Evolutionary conservation across 1,284 basidiomycete genomes (phyloP).

Genomic region (Termitomyces sp.): DNA sequence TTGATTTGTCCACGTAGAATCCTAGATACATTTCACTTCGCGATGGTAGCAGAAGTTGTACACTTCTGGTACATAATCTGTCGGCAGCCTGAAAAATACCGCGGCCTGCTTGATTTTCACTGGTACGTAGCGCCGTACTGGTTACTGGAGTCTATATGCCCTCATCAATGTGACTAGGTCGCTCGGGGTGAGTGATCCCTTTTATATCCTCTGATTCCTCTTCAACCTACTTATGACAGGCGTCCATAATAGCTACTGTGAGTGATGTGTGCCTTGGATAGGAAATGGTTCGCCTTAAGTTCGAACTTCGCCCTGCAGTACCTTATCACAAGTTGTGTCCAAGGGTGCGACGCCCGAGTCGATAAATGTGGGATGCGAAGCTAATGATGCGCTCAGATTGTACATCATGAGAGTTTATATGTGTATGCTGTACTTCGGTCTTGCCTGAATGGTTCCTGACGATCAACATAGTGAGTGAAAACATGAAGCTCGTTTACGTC

Average conservation of each 20-base stretch:
- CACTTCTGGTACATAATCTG: constrained; percentile 11
- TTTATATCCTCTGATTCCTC: background rate
- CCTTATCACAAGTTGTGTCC: constrained; percentile 9
- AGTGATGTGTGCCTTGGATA: background rate
- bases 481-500: constrained; percentile 8
- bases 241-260: constrained; percentile 12
- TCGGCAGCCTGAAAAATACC: constrained; percentile 2
- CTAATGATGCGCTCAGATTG: background rate
- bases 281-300: no score
- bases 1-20: background rate
- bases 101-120: constrained; percentile 9
- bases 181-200: constrained; percentile 2
- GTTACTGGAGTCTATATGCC: background rate
- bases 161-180: background rate
- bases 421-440: background rate
- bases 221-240: background rate
- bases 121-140: background rate
- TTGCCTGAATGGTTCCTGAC: background rate
- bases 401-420: constrained; percentile 12
- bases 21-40: constrained; percentile 13
- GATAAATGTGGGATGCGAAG: no score
- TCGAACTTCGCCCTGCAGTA: constrained; percentile 1
- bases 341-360: background rate
- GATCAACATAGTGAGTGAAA: constrained; percentile 1
- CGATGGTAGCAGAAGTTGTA: constrained; percentile 11